Percentiles rank a stretch among this genome's conserved stretches.
phyloP scores from a whole-genome alignment of 768 basidiomycete genomes.

The Scleroderma bovista region DNA sequence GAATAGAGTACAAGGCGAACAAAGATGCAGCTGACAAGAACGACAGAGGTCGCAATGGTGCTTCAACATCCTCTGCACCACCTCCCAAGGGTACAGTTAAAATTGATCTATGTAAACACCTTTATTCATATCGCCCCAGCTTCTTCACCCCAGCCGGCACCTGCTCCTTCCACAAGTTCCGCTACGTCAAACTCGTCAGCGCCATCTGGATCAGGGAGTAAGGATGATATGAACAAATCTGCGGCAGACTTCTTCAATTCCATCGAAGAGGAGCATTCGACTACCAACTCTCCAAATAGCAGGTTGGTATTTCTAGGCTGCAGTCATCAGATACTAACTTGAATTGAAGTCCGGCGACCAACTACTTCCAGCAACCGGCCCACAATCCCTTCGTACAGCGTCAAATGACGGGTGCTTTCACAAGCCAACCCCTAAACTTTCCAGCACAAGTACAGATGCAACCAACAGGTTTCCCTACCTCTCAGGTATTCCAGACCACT shows the following conservation, averaged over 20 bases:
- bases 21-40: constrained; percentile 57
- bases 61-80: constrained; percentile 5
- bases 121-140: constrained; percentile 1
- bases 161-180: constrained; percentile 15
- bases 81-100: constrained; percentile 13
- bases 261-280: constrained; percentile 80
- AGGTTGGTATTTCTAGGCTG: constrained; percentile 29
- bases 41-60: constrained; percentile 5
- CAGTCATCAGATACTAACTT: constrained; percentile 8
- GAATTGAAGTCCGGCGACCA: constrained; percentile 38
- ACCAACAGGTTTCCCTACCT: constrained; percentile 48
- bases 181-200: constrained; percentile 5
- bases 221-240: constrained; percentile 39
- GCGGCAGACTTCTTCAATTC: constrained; percentile 83
- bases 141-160: constrained; percentile 12
- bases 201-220: constrained; percentile 20
- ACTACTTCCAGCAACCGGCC: constrained; percentile 50
- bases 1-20: constrained; percentile 84
- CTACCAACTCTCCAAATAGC: constrained; percentile 59
- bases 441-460: constrained; percentile 44
- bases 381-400: constrained; percentile 76
- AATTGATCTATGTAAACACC: constrained; percentile 15
- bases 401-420: constrained; percentile 45
- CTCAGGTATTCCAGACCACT: constrained; percentile 37
- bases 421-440: constrained; percentile 37